Evolutionary conservation across 2,329 filamentous ascomycete species (phyloP).

Genomic region (Stenocarpella maydis): DNA sequence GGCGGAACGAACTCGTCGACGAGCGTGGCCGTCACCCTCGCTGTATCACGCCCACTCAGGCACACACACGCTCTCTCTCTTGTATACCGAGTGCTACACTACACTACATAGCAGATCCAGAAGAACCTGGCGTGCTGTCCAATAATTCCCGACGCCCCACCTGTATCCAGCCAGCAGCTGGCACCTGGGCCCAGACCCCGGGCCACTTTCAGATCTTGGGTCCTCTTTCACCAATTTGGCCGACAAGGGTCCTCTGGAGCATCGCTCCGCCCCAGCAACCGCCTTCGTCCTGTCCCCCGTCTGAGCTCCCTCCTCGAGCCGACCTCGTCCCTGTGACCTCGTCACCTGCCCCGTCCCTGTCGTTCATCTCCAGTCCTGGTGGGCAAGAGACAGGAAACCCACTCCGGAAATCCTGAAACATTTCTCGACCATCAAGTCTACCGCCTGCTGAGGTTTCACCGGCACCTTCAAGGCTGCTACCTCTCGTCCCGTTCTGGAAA

Average conservation of each 20-base stretch:
- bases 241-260: slow-evolving; percentile 28
- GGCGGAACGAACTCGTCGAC: neutral
- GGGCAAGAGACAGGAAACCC: neutral
- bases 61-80: neutral
- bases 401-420: slow-evolving; percentile 24
- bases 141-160: slow-evolving; percentile 26
- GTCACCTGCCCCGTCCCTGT: slow-evolving; percentile 14
- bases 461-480: slow-evolving; percentile 13
- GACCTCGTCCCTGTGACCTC: slow-evolving; percentile 14
- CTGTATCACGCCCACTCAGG: neutral
- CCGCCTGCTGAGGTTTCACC: slow-evolving; percentile 23
- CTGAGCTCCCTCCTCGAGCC: slow-evolving; percentile 18
- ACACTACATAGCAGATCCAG: neutral
- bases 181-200: slow-evolving; percentile 20
- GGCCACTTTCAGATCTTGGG: slow-evolving; percentile 17
- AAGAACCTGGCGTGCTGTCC: neutral
- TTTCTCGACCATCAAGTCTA: slow-evolving; percentile 6
- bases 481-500: slow-evolving; percentile 22
- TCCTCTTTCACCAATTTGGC: slow-evolving; percentile 24
- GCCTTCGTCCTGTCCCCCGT: neutral
- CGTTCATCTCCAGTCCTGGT: slow-evolving; percentile 13
- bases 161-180: slow-evolving; percentile 16
- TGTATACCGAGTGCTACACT: neutral
- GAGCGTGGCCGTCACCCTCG: neutral
- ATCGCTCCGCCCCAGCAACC: slow-evolving; percentile 16